These are phyloP conservation scores for Hortaea werneckii DNA, from an alignment of 2,329 filamentous ascomycete species.

Conservation along the genomic window DNA sequence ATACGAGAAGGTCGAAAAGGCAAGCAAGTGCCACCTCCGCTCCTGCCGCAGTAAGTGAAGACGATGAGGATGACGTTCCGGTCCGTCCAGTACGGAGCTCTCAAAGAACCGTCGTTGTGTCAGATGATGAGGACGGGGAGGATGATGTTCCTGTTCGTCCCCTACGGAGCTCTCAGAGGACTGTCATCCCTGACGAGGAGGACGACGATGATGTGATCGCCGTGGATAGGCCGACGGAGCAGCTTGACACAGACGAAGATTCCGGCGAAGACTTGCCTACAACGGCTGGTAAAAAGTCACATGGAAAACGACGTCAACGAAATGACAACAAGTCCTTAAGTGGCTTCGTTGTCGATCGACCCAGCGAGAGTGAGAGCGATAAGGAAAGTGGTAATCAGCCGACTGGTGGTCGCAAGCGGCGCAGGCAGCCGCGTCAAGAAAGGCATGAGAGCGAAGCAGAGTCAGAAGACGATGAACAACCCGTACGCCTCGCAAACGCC, in stretches of 20 bases:
- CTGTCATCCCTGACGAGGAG: neutral
- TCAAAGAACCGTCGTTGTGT: conserved; percentile 4
- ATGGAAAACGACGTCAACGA: no score
- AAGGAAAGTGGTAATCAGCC: no score
- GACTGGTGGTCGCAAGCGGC: no score
- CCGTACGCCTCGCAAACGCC: conserved; percentile 12
- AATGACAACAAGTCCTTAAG: no score
- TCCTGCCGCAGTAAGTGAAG: no score
- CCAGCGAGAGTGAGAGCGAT: no score
- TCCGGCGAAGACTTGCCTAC: conserved; percentile 21
- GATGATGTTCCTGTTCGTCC: neutral
- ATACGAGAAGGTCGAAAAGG: no score
- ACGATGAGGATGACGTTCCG: neutral
- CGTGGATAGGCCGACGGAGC: neutral
- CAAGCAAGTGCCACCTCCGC: no score
- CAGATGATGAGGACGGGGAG: conserved; percentile 10
- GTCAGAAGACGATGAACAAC: conserved; percentile 14
- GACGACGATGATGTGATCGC: neutral
- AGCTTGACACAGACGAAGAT: conserved; percentile 4
- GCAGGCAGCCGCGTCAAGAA: no score
- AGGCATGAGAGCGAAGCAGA: conserved; percentile 5
- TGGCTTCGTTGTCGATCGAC: no score
- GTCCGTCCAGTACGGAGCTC: conserved; percentile 3
- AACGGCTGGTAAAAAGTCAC: conserved; percentile 7
- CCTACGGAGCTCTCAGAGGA: neutral